Conservation (phyloP, 345 rosid species). For the Physaria fendleri region DNA sequence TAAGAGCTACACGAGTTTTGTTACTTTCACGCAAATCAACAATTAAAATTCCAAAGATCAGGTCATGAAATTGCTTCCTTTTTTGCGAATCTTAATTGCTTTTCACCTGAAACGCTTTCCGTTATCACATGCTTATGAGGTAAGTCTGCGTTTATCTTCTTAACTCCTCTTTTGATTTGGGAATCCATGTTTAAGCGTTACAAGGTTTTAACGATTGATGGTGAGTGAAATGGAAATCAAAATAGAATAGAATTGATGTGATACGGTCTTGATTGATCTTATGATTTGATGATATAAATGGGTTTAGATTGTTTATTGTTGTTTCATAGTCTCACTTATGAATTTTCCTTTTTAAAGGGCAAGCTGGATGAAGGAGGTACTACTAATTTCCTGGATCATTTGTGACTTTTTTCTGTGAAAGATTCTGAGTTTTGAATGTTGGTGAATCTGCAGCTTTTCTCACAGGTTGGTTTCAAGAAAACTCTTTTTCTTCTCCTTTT, state of each 20-base stretch:
- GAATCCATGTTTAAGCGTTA: not conserved
- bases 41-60: not conserved
- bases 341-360: not conserved
- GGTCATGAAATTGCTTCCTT: not conserved
- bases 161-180: not conserved
- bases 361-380: not conserved
- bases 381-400: not conserved
- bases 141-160: not conserved
- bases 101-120: not conserved
- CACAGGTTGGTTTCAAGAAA: not conserved
- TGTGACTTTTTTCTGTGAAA: not conserved
- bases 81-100: not conserved
- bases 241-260: not conserved
- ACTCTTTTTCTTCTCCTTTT: not conserved
- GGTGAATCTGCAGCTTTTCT: not conserved
- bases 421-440: not conserved
- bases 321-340: not conserved
- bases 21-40: too few species aligned
- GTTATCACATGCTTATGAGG: not conserved
- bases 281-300: not conserved
- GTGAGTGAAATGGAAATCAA: not conserved
- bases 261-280: not conserved
- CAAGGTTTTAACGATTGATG: not conserved
- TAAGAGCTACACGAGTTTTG: too few species aligned
- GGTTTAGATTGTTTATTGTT: not conserved